These are phyloP conservation scores for Melanomma pulvis-pyrius DNA, from an alignment of 495 filamentous ascomycete genomes.

Conservation along the genomic window DNA sequence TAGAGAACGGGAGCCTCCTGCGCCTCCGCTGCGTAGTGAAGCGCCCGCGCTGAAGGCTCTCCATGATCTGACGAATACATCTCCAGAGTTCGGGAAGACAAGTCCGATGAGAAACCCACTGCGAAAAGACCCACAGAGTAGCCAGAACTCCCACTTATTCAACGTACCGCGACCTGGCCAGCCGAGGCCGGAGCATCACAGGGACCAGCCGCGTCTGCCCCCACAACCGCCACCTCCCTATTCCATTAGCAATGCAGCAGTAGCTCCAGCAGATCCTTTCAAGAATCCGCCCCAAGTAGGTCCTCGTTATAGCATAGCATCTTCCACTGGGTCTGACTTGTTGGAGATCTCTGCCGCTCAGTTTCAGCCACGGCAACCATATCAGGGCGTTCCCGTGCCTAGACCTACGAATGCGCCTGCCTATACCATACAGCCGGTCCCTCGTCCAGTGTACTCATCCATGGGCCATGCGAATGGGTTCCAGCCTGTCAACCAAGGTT, in stretches of 20 bases:
- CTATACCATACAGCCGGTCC: slow-evolving; percentile 30
- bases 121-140: slow-evolving; percentile 35
- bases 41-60: slow-evolving; percentile 28
- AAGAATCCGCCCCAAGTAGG: slow-evolving; percentile 7
- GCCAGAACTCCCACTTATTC: slow-evolving; percentile 31
- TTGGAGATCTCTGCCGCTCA: slow-evolving; percentile 35
- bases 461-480: slow-evolving; percentile 36
- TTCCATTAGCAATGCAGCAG: neutral
- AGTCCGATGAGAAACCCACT: slow-evolving; percentile 52
- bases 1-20: slow-evolving; percentile 39
- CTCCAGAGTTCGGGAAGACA: slow-evolving; percentile 63
- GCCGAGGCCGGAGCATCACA: slow-evolving; percentile 34
- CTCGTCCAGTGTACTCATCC: slow-evolving; percentile 42
- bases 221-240: slow-evolving; percentile 15
- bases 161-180: slow-evolving; percentile 36
- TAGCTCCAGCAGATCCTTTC: neutral
- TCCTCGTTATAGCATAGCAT: slow-evolving; percentile 22
- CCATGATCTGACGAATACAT: slow-evolving; percentile 33
- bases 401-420: slow-evolving; percentile 40
- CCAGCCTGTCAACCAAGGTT: slow-evolving; percentile 35
- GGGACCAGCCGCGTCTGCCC: slow-evolving; percentile 6
- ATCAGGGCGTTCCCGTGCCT: slow-evolving; percentile 32
- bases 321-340: slow-evolving; percentile 29
- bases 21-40: slow-evolving; percentile 28
- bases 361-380: slow-evolving; percentile 42